phyloP scores from a whole-genome alignment of 192 early-diverging fungal genomes.

The Coemansia sp. region DNA sequence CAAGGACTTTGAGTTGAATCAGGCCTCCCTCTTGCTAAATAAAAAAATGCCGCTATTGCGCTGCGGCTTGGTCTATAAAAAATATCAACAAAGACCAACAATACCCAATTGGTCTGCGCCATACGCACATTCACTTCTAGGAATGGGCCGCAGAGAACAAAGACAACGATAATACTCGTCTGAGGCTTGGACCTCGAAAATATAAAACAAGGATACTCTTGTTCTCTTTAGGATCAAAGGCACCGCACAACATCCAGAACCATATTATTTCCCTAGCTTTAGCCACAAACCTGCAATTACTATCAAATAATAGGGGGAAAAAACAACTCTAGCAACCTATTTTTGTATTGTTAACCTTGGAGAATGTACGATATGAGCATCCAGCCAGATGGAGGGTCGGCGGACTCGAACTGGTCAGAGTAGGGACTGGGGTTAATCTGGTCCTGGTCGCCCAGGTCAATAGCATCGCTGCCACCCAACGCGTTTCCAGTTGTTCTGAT shows the following conservation, averaged over 20 bases:
- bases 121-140: neutral
- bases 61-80: neutral
- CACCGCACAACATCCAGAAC: neutral
- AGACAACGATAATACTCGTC: neutral
- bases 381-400: conserved; percentile 42
- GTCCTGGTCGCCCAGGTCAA: conserved; percentile 55
- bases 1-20: neutral
- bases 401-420: conserved; percentile 38
- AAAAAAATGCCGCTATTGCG: neutral
- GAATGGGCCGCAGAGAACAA: neutral
- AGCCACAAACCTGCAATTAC: neutral
- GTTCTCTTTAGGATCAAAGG: neutral
- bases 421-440: conserved; percentile 40
- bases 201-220: neutral
- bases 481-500: conserved; percentile 69
- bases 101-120: conserved; percentile 6
- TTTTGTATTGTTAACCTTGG: conserved; percentile 8
- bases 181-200: neutral
- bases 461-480: conserved; percentile 63
- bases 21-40: neutral
- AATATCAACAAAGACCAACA: neutral
- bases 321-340: neutral
- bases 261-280: neutral
- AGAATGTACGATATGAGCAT: conserved; percentile 46
- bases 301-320: conserved; percentile 9